A percentile compares a stretch with the other conserved stretches of the same genome.
Conservation (phyloP, 148 eudicot species). For the Limonium bicolor region DNA sequence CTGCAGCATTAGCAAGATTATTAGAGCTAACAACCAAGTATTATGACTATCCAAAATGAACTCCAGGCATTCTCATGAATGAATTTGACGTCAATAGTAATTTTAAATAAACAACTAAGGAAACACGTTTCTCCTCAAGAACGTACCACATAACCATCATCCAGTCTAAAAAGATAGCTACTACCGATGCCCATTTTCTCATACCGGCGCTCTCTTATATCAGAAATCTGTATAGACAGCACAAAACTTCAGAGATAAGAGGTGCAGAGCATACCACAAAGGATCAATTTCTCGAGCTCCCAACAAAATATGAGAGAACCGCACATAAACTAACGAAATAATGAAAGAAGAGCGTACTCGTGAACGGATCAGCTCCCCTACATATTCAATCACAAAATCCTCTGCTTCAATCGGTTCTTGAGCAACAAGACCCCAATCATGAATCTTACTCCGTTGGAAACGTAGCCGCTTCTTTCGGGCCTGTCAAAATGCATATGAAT, state of each 20-base stretch:
- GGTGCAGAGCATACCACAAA: not conserved
- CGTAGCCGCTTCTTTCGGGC: conserved; percentile 87
- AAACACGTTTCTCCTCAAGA: no score
- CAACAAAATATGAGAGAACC: no score
- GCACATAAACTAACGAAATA: not conserved
- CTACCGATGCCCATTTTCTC: conserved; percentile 99
- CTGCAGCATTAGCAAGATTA: no score
- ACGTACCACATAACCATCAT: conserved; percentile 97
- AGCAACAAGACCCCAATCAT: conserved; percentile 98
- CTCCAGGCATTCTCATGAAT: no score
- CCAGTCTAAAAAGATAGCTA: conserved; percentile 95
- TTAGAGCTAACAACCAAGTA: no score
- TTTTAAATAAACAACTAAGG: no score
- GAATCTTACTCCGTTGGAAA: conserved; percentile 92
- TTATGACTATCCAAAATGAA: no score
- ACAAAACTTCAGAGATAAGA: not conserved
- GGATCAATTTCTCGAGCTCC: no score
- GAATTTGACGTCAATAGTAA: no score
- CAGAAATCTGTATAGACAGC: conserved; percentile 55
- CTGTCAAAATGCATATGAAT: conserved; percentile 17
- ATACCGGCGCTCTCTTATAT: conserved; percentile 77
- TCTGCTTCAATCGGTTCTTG: conserved; percentile 92
- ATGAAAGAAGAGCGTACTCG: conserved; percentile 26
- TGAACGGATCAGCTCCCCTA: conserved; percentile 93
- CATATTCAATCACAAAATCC: conserved; percentile 97